Conservation (phyloP, 2,329 filamentous ascomycete species). For the Xylariaceae sp. region DNA sequence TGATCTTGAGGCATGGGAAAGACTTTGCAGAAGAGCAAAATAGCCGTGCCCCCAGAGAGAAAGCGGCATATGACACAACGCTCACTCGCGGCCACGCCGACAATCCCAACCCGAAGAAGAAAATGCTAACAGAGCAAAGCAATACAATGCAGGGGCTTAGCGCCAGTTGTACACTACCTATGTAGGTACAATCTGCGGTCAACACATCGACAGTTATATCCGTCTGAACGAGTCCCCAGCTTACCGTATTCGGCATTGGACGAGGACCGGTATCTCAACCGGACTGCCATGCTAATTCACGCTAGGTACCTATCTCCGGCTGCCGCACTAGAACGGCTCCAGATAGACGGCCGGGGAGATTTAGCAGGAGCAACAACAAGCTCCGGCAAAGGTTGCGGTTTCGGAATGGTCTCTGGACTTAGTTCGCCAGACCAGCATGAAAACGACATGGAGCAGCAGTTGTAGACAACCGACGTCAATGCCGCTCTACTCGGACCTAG, state of each 20-base stretch:
- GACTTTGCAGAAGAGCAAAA: not conserved
- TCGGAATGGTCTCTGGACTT: not conserved
- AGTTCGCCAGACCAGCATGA: not conserved
- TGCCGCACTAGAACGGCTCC: not conserved
- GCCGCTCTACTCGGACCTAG: not conserved
- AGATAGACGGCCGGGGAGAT: not conserved
- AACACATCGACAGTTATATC: not conserved
- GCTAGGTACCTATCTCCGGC: not conserved
- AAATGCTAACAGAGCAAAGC: too few species aligned
- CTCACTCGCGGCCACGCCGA: not conserved
- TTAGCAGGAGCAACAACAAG: not conserved
- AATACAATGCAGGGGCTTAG: too few species aligned
- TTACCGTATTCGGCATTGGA: not conserved
- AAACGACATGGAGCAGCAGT: not conserved
- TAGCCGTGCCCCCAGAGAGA: not conserved
- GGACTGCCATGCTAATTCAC: not conserved
- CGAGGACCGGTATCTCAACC: not conserved
- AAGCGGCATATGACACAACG: not conserved
- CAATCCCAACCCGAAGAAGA: not conserved
- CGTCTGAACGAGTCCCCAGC: not conserved
- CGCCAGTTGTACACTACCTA: too few species aligned
- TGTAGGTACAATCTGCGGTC: not conserved
- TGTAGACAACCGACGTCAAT: not conserved
- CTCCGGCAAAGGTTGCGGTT: not conserved
- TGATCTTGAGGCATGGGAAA: not conserved